Evolutionary conservation across 768 basidiomycete species (phyloP).

Genomic region (Serendipita vermifera): DNA sequence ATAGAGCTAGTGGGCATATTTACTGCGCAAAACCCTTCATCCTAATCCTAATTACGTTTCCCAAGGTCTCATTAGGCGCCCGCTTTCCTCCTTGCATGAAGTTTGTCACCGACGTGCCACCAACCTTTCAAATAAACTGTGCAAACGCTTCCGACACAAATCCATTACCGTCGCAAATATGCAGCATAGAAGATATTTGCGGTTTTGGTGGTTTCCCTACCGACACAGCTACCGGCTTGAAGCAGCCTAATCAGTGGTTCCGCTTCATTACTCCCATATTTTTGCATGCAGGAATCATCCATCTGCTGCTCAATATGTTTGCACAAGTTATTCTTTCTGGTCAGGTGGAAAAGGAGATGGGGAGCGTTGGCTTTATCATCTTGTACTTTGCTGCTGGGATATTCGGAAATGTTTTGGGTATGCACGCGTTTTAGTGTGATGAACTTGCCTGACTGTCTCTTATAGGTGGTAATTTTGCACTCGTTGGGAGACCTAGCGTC

Average conservation of each 20-base stretch:
- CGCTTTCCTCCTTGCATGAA: constrained; percentile 94
- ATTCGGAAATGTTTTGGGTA: constrained; percentile 40
- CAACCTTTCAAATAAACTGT: constrained; percentile 48
- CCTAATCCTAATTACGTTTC: constrained; percentile 16
- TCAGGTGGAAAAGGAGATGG: constrained; percentile 87
- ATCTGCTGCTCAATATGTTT: constrained; percentile 79
- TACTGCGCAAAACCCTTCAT: constrained; percentile 29
- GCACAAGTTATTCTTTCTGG: constrained; percentile 72
- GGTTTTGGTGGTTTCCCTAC: constrained; percentile 65
- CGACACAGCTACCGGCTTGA: constrained; percentile 14
- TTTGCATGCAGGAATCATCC: constrained; percentile 91
- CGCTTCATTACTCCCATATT: constrained; percentile 81
- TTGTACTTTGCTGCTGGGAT: constrained; percentile 86
- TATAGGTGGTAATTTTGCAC: constrained; percentile 83
- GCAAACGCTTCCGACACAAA: constrained; percentile 44
- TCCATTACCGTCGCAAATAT: constrained; percentile 56
- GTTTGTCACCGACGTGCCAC: constrained; percentile 40
- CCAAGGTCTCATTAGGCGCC: constrained; percentile 34
- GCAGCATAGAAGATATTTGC: constrained; percentile 71
- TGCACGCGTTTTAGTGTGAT: background rate
- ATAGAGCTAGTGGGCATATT: constrained; percentile 73
- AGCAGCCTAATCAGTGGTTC: constrained; percentile 42
- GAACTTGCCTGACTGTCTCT: constrained; percentile 29
- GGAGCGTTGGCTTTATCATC: constrained; percentile 68
- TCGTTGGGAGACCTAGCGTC: constrained; percentile 77